Conservation (phyloP, 2,329 filamentous ascomycete genomes). For the Zarea fungicola region DNA sequence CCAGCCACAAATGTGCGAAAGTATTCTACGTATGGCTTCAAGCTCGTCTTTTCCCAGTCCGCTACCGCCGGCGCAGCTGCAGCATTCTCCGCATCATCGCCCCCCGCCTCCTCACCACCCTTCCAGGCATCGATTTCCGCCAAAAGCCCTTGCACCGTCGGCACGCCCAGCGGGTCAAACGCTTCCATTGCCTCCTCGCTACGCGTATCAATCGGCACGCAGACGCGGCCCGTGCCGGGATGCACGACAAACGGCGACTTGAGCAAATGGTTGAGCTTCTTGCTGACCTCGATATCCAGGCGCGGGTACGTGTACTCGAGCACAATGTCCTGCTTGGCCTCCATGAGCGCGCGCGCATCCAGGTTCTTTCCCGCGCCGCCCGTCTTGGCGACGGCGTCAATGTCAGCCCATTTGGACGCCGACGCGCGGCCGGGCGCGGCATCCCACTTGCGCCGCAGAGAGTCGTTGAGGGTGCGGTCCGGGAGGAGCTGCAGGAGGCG, state of each 20-base stretch:
- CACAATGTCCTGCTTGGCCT: conserved; percentile 93
- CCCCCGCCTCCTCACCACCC: conserved; percentile 37
- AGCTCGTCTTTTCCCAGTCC: conserved; percentile 95
- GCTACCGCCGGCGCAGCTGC: conserved; percentile 40
- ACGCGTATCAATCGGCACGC: conserved; percentile 82
- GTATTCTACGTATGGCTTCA: conserved; percentile 88
- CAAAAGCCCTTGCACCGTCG: conserved; percentile 77
- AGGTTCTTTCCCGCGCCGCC: conserved; percentile 68
- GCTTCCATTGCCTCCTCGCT: conserved; percentile 54
- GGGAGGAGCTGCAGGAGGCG: conserved; percentile 81
- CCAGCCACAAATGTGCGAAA: conserved; percentile 77
- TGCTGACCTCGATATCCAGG: conserved; percentile 93
- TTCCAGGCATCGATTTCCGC: conserved; percentile 83
- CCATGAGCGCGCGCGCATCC: conserved; percentile 67
- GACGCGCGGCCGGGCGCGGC: conserved; percentile 73
- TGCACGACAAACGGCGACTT: conserved; percentile 97
- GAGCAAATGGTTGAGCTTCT: conserved; percentile 96
- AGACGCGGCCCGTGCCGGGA: conserved; percentile 87
- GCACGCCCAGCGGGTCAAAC: conserved; percentile 85
- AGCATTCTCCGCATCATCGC: conserved; percentile 20
- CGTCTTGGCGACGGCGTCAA: conserved; percentile 76
- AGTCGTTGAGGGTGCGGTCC: conserved; percentile 69
- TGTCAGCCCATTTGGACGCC: conserved; percentile 86
- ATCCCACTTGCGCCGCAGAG: conserved; percentile 86
- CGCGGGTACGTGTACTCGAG: conserved; percentile 97